Evolutionary conservation across 2,329 filamentous ascomycete species (phyloP), one percentile per base, ranked within the genome.

Genomic region (Hymenoscyphus albidus): DNA sequence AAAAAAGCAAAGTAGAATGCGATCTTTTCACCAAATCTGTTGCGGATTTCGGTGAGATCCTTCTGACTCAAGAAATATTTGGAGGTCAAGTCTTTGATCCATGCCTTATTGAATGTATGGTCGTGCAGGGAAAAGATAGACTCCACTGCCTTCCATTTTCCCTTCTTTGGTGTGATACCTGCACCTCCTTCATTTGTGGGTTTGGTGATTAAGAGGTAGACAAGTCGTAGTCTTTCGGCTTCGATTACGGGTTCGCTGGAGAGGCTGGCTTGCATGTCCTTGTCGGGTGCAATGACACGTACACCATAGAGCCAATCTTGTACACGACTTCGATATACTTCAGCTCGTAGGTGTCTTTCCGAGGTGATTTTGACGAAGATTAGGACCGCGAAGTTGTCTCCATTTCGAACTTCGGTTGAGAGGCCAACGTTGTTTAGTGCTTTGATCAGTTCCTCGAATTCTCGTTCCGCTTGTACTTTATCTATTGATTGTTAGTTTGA

Each of bases 1-100:
- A 96, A 84, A 74, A 98, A 98, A 48, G 93, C 92, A 76, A 97
- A 98, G 80, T 98, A 98, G 77, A 96, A 96, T 42, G 91, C 94
- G 65, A 97, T 90, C 75, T 87, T 89, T 76, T 94, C 89, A 59
- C 92, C 92, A 76, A 93, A 92, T 68, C 88, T 83, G 74, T 92
- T 83, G 32, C 90, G 85, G 67, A 96, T 92, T 58, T 85, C 83
- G 73, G 90, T 86, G n/a, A 96, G 79, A 71, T 92, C 85, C 59
- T 82, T 76, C 42, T 86, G 78, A 62, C 86, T 85, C 31, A 93
- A 79, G 55, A 88, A 82, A 66, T 89, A 89, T 75, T 90, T 90
- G 59, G 83, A 86, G 72, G 88, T 88, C 84, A 91, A 90, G 68
- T 88, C 83, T 74, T 88, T 87, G 68, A 96, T 84, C 85, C 92